These are phyloP conservation scores for Aspergillus sp. DNA, from an alignment of 2,329 filamentous ascomycete genomes.

Conservation along the genomic window DNA sequence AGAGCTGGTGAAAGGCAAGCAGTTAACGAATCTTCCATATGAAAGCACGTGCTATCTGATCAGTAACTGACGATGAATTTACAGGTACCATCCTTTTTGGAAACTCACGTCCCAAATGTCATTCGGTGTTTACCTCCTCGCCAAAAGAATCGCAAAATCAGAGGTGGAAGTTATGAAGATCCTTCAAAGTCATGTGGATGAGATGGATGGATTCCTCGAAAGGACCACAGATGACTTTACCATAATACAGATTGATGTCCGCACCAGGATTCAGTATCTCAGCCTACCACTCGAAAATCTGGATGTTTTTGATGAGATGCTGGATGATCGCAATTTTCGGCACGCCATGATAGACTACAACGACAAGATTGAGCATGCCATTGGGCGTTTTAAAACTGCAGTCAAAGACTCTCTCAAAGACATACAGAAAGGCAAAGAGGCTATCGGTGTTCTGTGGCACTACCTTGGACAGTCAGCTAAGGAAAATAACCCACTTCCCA, in stretches of 20 bases:
- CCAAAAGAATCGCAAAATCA: conserved; percentile 81
- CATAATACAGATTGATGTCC: conserved; percentile 71
- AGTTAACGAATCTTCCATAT: background rate
- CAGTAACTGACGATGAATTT: background rate
- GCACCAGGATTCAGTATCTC: conserved; percentile 72
- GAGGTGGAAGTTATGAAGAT: conserved; percentile 84
- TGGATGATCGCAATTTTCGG: conserved; percentile 79
- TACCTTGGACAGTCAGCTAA: conserved; percentile 68
- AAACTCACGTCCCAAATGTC: conserved; percentile 90
- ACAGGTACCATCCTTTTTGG: conserved; percentile 75
- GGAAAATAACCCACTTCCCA: conserved; percentile 53
- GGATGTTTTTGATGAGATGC: conserved; percentile 77
- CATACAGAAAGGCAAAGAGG: conserved; percentile 69
- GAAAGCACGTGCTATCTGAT: background rate
- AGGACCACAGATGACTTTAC: conserved; percentile 80
- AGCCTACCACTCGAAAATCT: conserved; percentile 80
- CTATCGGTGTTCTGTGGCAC: conserved; percentile 68
- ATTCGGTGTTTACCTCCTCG: conserved; percentile 84
- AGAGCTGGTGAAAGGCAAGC: conserved; percentile 57
- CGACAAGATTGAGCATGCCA: conserved; percentile 83
- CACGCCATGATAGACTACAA: conserved; percentile 80
- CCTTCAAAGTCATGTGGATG: conserved; percentile 85
- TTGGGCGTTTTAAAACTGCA: conserved; percentile 69
- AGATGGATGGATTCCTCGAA: conserved; percentile 87
- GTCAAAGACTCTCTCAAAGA: conserved; percentile 77